Base-by-base conservation (phyloP, 2,329 filamentous ascomycete genomes). In the Teratosphaeria gauchensis region DNA sequence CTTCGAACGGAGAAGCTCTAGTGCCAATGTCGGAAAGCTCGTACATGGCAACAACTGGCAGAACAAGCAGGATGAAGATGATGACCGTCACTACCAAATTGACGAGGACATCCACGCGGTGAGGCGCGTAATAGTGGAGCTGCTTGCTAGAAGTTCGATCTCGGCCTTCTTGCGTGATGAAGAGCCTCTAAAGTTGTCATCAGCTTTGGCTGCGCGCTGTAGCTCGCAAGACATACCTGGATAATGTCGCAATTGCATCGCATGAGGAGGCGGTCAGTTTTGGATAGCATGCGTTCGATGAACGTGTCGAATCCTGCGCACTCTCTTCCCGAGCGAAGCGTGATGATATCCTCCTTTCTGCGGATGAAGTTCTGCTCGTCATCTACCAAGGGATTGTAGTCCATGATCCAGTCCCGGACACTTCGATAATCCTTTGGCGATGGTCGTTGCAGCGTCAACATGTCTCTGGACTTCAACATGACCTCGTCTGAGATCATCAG, bases 31-130 rank as follows among this genome's bases (percentile, higher is more conserved):
- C 64, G 0, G 74, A 73, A 0, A 77, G 59, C 31, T 71, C 62
- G 60, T 75, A 77, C 69, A 77, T 70, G 4, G 69, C 69, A 5
- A 76, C 64, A 6, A 77, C 73, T 0, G 75, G 75, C 8, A 76
- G 63, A 1, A 76, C 68, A 0, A 77, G 68, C 2, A 77, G 67
- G 12, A 73, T 66, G 64, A 76, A 76, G 53, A 77, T 76, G 19
- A 76, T 65, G n/a, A 72, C 59, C 0, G 74, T 76, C 61, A 77
- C 76, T 59, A 77, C 68, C 14, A 74, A 61, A 57, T 74, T 75
- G 57, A 75, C 73, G 24, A 77, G 66, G 9, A 65, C 69, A 58
- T 76, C 73, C 30, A 77, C 70, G 19, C 74, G 69, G 0, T 65
- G 61, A 9, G 69, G 66, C 48, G 69, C 71, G 65, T 75, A 77